Evolutionary conservation across 768 basidiomycete genomes (phyloP), one percentile per base, ranked within the genome.

Genomic region (Amanita rimosa): DNA sequence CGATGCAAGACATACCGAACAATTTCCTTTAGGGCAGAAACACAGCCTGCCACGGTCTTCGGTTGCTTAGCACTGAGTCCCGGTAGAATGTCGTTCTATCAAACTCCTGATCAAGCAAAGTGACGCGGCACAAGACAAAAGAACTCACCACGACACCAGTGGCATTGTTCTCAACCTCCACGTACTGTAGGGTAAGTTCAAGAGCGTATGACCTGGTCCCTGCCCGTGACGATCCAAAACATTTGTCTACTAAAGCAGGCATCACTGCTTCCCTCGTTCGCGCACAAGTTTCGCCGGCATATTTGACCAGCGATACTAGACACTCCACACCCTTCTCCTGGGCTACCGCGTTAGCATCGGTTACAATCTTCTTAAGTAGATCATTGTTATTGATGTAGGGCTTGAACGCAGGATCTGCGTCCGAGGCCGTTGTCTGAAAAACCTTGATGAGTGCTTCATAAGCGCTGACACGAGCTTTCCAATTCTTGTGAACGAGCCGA

Each of bases 311-410:
- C 26, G 83, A 74, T 47, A 85, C 79, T 29, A 94, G 67, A 56
- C 86, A 91, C 61, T 97, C 95, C 4, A 98, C 77, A 27, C 89
- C 96, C 62, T 95, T 97, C 72, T 99, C 96, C 66, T 99, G 96
- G 9, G 95, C 94, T 26, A 97, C 95, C 22, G 86, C 96, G 64
- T 98, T 98, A 1, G 92, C 71, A 59, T 99, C 96, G 3, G 81
- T 82, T 31, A 72, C 89, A 57, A 94, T 81, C 67, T 85, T 92
- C 76, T 85, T 91, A 56, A 94, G 75, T 24, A 83, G 66, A 61
- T 85, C 83, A 26, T 80, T 67, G 56, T 84, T 84, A 64, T 77
- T 81, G 52, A 87, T 60, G 64, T 92, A 98, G 10, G 90, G 88
- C 57, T 80, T 83, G 73, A 99, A 98, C 22, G 86, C 87, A 42